phyloP scores from a whole-genome alignment of 1,284 basidiomycete genomes.

The Malassezia vespertilionis region DNA sequence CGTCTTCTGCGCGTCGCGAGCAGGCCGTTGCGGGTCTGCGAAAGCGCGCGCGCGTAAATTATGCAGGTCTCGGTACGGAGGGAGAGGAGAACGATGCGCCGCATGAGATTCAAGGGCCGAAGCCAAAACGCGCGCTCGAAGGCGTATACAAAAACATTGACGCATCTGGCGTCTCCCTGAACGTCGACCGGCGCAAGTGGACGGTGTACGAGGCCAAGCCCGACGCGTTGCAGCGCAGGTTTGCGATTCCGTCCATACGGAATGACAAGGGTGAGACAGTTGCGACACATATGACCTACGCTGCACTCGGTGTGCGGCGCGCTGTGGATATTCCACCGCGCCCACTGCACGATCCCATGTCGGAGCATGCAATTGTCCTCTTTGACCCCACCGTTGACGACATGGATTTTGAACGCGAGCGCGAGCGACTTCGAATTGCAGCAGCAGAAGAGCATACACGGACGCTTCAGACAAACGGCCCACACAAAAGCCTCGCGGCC shows the following conservation, averaged over 20 bases:
- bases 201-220: conserved; percentile 32
- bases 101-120: conserved; percentile 8
- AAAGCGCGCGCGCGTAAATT: conserved; percentile 41
- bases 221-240: conserved; percentile 50
- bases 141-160: conserved; percentile 44
- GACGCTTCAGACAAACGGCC: conserved; percentile 49
- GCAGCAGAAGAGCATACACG: conserved; percentile 19
- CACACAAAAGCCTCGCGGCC: conserved; percentile 78
- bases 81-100: conserved; percentile 17
- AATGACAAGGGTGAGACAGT: conserved; percentile 63
- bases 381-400: conserved; percentile 92
- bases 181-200: conserved; percentile 38
- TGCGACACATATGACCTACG: conserved; percentile 58
- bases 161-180: conserved; percentile 38
- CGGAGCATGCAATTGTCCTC: conserved; percentile 90
- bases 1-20: conserved; percentile 20
- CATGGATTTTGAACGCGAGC: conserved; percentile 31
- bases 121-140: conserved; percentile 28
- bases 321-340: conserved; percentile 73
- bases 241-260: conserved; percentile 80
- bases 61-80: conserved; percentile 34
- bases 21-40: conserved; percentile 17
- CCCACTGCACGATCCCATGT: conserved; percentile 90
- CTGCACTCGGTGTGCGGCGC: conserved; percentile 75
- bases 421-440: conserved; percentile 22